These are phyloP conservation scores for Saururus chinensis DNA, from an alignment of 164 flowering plant genomes.

Conservation along the genomic window DNA sequence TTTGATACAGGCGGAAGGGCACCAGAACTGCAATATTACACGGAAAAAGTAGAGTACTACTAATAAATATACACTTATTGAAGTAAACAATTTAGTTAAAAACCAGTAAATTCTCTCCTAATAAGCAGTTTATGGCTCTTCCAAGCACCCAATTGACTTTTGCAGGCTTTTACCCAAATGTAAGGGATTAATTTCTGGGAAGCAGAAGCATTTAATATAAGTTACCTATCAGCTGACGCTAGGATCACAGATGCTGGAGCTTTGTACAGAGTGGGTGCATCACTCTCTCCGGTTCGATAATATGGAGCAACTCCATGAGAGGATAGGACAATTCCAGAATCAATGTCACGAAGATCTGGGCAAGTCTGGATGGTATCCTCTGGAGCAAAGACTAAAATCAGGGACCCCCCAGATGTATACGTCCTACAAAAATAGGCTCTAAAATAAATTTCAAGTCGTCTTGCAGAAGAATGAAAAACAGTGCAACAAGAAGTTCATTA, in stretches of 20 bases:
- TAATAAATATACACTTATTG: background rate
- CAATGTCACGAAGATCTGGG: slow-evolving; percentile 14
- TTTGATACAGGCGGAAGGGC: slow-evolving; percentile 32
- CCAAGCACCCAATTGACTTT: too few relatives aligned
- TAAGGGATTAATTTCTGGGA: background rate
- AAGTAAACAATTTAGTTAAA: too few relatives aligned
- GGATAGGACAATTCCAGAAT: slow-evolving; percentile 38
- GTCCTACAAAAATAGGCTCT: slow-evolving; percentile 24
- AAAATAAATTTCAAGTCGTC: slow-evolving; percentile 3
- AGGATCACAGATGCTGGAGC: slow-evolving; percentile 34
- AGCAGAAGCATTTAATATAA: background rate
- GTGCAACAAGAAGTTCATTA: slow-evolving; percentile 7
- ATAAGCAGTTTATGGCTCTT: background rate
- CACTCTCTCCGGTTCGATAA: slow-evolving; percentile 26
- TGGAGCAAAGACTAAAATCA: slow-evolving; percentile 36
- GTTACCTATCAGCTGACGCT: slow-evolving; percentile 39
- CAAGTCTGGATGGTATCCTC: slow-evolving; percentile 28
- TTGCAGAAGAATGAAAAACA: background rate
- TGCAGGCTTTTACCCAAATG: background rate
- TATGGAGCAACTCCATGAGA: slow-evolving; percentile 35
- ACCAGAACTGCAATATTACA: slow-evolving; percentile 28
- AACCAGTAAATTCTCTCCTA: background rate
- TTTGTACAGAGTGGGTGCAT: slow-evolving; percentile 22
- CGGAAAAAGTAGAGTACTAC: background rate
- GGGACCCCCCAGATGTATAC: slow-evolving; percentile 30